Evolutionary conservation across 78 protist genomes (phyloP).

Genomic region (Pigoraptor vietnamica): DNA sequence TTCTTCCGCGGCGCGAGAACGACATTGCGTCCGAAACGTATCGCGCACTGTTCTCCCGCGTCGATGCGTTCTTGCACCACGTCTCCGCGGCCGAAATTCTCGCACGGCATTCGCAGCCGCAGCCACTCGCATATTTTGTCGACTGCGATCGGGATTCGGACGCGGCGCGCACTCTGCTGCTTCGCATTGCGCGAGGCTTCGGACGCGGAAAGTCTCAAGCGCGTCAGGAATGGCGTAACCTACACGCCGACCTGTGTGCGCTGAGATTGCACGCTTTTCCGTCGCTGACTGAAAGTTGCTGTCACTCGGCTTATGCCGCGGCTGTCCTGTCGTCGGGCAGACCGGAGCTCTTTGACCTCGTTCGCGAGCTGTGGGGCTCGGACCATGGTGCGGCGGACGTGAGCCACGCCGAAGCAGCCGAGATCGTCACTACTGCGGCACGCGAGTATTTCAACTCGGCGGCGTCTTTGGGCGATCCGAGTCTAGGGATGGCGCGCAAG

Average conservation of each 20-base stretch:
- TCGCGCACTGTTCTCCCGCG: not conserved
- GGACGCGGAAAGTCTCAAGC: not conserved
- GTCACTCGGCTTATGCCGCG: not conserved
- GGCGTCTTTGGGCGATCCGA: not conserved
- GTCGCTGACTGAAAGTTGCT: not conserved
- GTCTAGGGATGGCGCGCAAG: not conserved
- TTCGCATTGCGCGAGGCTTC: not conserved
- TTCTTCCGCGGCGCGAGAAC: not conserved
- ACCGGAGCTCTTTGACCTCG: not conserved
- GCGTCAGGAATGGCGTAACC: not conserved
- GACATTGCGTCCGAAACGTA: not conserved
- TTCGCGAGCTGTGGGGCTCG: not conserved
- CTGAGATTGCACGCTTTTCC: not conserved
- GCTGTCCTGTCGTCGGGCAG: not conserved
- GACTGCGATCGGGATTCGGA: not conserved
- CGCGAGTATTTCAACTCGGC: not conserved
- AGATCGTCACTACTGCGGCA: not conserved
- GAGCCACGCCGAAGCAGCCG: no score
- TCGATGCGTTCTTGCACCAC: not conserved
- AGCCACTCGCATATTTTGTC: not conserved
- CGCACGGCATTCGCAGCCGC: not conserved
- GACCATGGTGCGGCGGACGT: not conserved
- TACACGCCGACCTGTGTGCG: not conserved
- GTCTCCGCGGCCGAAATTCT: not conserved
- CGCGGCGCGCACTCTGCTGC: not conserved